Percentiles rank a stretch among this genome's conserved stretches.
These are phyloP conservation scores for Fusarium torulosum DNA, from an alignment of 2,329 filamentous ascomycete genomes.

Conservation along the genomic window DNA sequence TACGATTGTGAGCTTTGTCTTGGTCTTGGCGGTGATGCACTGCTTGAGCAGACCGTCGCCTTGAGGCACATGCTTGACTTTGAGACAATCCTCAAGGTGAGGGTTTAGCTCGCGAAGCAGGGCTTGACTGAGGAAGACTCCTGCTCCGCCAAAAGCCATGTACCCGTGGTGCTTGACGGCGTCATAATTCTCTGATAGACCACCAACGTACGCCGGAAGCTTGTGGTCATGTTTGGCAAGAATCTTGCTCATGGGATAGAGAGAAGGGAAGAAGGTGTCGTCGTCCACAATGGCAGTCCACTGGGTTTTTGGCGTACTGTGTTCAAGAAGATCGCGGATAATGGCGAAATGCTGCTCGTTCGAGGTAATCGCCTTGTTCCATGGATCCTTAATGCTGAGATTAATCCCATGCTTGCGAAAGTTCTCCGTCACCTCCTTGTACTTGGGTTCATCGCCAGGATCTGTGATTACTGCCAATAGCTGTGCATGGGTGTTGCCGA, in stretches of 20 bases:
- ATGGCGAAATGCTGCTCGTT: slow-evolving; percentile 71
- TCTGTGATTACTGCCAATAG: slow-evolving; percentile 67
- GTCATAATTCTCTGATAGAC: slow-evolving; percentile 67
- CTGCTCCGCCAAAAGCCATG: slow-evolving; percentile 72
- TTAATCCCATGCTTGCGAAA: slow-evolving; percentile 52
- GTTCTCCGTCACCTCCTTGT: slow-evolving; percentile 48
- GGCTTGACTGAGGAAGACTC: slow-evolving; percentile 68
- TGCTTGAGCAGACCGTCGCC: slow-evolving; percentile 70
- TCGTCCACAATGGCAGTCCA: slow-evolving; percentile 72
- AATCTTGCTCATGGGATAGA: slow-evolving; percentile 62
- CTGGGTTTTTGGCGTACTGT: slow-evolving; percentile 58
- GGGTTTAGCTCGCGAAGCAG: slow-evolving; percentile 62
- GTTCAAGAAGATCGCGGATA: slow-evolving; percentile 62
- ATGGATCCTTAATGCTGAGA: slow-evolving; percentile 52
- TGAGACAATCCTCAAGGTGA: slow-evolving; percentile 63
- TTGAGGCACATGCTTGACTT: slow-evolving; percentile 45
- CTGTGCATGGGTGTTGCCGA: slow-evolving; percentile 62
- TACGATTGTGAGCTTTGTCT: slow-evolving; percentile 66
- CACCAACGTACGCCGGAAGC: slow-evolving; percentile 66
- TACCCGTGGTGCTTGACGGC: slow-evolving; percentile 66
- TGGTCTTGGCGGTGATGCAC: slow-evolving; percentile 68
- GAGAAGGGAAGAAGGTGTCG: slow-evolving; percentile 72
- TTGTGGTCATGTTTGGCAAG: slow-evolving; percentile 63
- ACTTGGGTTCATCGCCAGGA: slow-evolving; percentile 47
- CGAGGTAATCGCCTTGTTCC: slow-evolving; percentile 54